These are phyloP conservation scores for Suhomyces yuchorum DNA, from an alignment of 1,139 yeast species.

Conservation along the genomic window DNA sequence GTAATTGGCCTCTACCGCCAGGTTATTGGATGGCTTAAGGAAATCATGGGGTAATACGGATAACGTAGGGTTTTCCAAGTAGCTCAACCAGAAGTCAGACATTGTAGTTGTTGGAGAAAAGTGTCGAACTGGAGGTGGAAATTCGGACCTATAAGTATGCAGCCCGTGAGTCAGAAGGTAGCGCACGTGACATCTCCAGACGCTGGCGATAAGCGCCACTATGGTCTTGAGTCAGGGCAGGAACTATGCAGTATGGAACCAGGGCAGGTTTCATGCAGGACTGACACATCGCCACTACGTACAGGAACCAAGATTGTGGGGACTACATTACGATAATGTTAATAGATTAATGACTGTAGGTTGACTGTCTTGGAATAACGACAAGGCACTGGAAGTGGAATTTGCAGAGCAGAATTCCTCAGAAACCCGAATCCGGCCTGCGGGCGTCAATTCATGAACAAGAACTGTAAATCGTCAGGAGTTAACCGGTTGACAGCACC, in stretches of 20 bases:
- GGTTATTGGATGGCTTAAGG: slow-evolving; percentile 73
- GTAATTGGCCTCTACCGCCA: slow-evolving; percentile 63
- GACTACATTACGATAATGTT: too few relatives aligned
- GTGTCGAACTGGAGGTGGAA: background rate
- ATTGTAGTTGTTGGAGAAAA: slow-evolving; percentile 9
- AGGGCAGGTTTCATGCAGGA: background rate
- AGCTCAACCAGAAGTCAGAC: slow-evolving; percentile 61
- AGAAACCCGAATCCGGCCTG: background rate
- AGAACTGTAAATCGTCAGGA: slow-evolving; percentile 91
- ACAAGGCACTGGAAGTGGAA: too few relatives aligned
- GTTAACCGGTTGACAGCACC: slow-evolving; percentile 85
- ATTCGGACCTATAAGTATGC: background rate
- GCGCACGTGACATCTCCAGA: background rate
- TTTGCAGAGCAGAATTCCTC: too few relatives aligned
- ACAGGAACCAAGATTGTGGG: too few relatives aligned
- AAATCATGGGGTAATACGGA: slow-evolving; percentile 88
- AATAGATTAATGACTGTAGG: too few relatives aligned
- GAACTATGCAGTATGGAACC: too few relatives aligned
- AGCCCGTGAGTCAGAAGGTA: slow-evolving; percentile 5
- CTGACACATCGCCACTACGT: too few relatives aligned
- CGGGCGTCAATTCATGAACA: slow-evolving; percentile 65
- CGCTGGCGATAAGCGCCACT: slow-evolving; percentile 7
- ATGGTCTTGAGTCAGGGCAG: slow-evolving; percentile 1
- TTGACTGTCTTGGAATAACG: too few relatives aligned
- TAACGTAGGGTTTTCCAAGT: slow-evolving; percentile 78